Base-by-base conservation (phyloP, 768 basidiomycete genomes). In the Calocybe indica region DNA sequence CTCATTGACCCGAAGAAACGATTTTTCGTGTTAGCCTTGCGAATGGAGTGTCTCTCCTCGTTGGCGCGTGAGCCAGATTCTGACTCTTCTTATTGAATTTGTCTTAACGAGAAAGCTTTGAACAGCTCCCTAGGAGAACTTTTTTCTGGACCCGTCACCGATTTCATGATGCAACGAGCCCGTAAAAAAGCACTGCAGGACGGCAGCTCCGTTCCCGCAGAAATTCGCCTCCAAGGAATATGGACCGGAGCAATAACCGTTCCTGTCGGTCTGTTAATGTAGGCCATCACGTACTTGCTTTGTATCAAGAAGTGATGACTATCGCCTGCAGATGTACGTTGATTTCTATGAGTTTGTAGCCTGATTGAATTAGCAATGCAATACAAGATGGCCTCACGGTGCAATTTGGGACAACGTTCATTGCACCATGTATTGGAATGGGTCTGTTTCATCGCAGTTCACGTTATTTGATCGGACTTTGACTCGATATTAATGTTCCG, bases 341-440 rank as follows among this genome's bases (percentile, higher is more conserved):
- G n/a, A 10, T 30, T 43, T 4, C 32, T 10, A 28, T 9, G 30
- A 6, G 30, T 32, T 37, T 33, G 13, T 10, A 30, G n/a, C 4
- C 13, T 8, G 8, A 30, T 36, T 22, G 22, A 13, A 12, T 14
- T 48, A 7, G 37, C 30, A 13, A 46, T 29, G 13, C 33, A 9
- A 45, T n/a, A 46, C n/a, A 33, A 68, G 67, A 67, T 58, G 65
- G 66, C 0, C 51, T 68, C 7, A 69, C 66, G 5, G 57, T 69
- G 32, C 66, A 63, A 43, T 67, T 62, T 44, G 51, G 60, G 1
- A 62, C 56, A n/a, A 67, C 61, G 1, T 67, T 66, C 46, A 57
- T 69, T 30, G 66, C 67, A 0, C 67, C 67, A 2, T 69, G 66
- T 42, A 64, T 69, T 45, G 68, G 66, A 13, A 69, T 68, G 66